Evolutionary conservation across 768 basidiomycete genomes (phyloP), one percentile per base, ranked within the genome.

Genomic region (Xerocomellus chrysenteron): DNA sequence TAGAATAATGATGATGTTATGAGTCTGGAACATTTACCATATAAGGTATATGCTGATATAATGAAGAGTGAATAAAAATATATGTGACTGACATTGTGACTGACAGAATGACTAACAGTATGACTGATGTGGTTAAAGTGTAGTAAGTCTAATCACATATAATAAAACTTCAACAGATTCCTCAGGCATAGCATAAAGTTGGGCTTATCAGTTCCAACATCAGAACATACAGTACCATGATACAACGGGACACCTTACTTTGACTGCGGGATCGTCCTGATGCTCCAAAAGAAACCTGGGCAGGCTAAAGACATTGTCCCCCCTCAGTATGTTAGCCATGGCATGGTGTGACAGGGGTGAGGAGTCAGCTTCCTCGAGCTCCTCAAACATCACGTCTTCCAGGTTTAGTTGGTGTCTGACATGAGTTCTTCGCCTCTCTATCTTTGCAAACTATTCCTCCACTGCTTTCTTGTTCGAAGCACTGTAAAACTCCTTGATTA

Each of bases 401-500:
- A 21, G 21, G 21, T 21, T 21, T 21, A 21, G 21, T 21, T 21
- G 21, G 21, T 2, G 13, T 4, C 44, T 35, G 2, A 59, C 16
- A 13, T 28, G 28, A 2, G 57, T 59, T 17, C 14, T 21, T 11
- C 43, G 17, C 43, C 57, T 28, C 37, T 64, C 63, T 16, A 58
- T 58, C 14, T 10, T 59, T 2, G 37, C 57, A 11, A 63, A 43
- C 32, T 50, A 36, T 6, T 13, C 48, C 17, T 41, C 16, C 6
- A 50, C 1, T 2, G 36, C 35, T 17, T 56, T 57, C 53, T 68
- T 68, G 53, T 65, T 72, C 3, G 67, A 66, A 1, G 60, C 54
- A 1, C 42, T 35, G 43, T 74, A 70, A 16, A 61, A 60, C 10
- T 43, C 26, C 51, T 76, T 76, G 9, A 73, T 58, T 0, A 49